Conservation (phyloP, 805 yeast species). For the Candida ortonii region DNA sequence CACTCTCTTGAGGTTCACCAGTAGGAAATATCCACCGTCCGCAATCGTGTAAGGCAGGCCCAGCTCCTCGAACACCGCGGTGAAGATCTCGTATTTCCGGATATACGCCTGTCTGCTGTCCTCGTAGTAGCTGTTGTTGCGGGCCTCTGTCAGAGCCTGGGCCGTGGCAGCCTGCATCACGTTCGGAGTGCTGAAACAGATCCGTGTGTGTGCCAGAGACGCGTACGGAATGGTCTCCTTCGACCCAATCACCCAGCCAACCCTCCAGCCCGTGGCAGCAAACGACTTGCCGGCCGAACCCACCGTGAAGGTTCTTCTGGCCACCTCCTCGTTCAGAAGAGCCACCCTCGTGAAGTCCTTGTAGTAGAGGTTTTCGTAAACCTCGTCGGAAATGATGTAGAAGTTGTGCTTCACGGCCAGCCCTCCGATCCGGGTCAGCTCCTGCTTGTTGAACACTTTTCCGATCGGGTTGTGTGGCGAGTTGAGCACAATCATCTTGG, state of each 20-base stretch:
- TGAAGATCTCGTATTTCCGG: constrained; percentile 70
- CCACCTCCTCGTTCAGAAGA: constrained; percentile 73
- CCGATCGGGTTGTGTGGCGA: constrained; percentile 98
- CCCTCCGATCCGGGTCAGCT: constrained; percentile 71
- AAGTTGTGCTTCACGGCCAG: constrained; percentile 84
- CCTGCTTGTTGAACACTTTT: constrained; percentile 76
- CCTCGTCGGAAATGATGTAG: constrained; percentile 87
- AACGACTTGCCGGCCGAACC: constrained; percentile 98
- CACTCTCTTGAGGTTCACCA: constrained; percentile 83
- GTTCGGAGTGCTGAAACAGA: constrained; percentile 86
- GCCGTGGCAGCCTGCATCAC: constrained; percentile 94
- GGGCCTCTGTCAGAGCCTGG: constrained; percentile 64
- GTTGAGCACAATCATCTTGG: constrained; percentile 84
- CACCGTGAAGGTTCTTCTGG: constrained; percentile 76
- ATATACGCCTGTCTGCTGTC: constrained; percentile 65
- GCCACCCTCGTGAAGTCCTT: constrained; percentile 79
- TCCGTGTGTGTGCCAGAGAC: constrained; percentile 88
- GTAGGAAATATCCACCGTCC: constrained; percentile 89
- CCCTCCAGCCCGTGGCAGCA: constrained; percentile 99
- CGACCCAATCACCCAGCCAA: constrained; percentile 93
- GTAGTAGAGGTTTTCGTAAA: constrained; percentile 86
- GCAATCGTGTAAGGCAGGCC: constrained; percentile 87
- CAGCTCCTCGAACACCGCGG: constrained; percentile 77
- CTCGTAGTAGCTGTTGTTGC: constrained; percentile 62
- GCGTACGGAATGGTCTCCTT: constrained; percentile 78